Conservation (phyloP, 2,329 filamentous ascomycete genomes). For the Paraphaeosphaeria sporulosa region DNA sequence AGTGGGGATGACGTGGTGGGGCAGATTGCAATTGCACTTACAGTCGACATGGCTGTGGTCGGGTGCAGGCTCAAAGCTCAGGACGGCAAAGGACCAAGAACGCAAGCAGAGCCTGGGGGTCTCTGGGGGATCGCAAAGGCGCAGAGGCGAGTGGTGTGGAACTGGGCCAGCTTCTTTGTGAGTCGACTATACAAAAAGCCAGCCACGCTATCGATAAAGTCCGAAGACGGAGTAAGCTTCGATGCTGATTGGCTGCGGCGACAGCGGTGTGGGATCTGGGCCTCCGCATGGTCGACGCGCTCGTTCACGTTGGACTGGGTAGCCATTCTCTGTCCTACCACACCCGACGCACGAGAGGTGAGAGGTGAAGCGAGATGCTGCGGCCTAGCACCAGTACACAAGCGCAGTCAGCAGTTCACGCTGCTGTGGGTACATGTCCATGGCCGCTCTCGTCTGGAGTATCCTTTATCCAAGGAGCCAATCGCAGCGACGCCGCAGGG, state of each 20-base stretch:
- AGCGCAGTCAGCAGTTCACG: neutral
- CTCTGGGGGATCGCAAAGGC: neutral
- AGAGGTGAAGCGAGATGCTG: neutral
- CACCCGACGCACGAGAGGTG: neutral
- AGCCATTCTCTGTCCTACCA: neutral
- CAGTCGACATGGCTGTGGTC: slow-evolving; percentile 34
- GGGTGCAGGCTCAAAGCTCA: neutral
- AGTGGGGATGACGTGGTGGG: slow-evolving; percentile 20
- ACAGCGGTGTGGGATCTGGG: slow-evolving; percentile 16
- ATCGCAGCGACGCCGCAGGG: neutral
- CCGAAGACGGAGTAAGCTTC: slow-evolving; percentile 24
- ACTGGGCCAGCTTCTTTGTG: slow-evolving; percentile 26
- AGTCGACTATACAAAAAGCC: slow-evolving; percentile 32
- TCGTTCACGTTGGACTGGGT: neutral
- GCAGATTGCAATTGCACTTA: slow-evolving; percentile 22
- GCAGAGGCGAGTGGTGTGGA: neutral
- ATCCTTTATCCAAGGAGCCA: slow-evolving; percentile 4
- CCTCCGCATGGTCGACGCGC: neutral
- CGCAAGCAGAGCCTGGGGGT: neutral
- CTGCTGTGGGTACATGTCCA: neutral
- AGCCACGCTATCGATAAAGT: slow-evolving; percentile 1
- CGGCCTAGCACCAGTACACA: neutral
- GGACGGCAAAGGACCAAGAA: neutral
- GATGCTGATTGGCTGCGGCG: slow-evolving; percentile 32
- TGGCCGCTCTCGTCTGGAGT: slow-evolving; percentile 1